phyloP scores from a whole-genome alignment of 345 rosid species.

The Balakata baccata region DNA sequence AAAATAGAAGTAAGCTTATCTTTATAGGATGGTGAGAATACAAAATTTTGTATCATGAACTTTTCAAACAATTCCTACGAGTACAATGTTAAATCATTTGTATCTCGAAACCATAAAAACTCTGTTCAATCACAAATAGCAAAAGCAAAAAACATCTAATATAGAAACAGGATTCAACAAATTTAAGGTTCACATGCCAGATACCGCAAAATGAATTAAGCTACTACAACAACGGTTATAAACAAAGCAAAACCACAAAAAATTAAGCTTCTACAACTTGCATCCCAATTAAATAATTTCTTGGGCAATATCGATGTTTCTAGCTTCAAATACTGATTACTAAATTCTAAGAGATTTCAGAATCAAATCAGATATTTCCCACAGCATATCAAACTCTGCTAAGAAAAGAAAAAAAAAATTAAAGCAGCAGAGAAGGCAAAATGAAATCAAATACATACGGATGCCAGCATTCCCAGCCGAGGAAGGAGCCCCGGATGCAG shows the following conservation, averaged over 20 bases:
- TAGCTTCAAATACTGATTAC: not conserved
- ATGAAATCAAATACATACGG: conserved; percentile 45
- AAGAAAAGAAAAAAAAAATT: not conserved
- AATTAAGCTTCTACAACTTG: not conserved
- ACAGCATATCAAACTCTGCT: not conserved
- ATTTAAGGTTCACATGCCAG: not conserved
- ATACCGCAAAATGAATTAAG: not conserved
- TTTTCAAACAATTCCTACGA: not conserved
- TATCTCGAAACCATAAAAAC: not conserved
- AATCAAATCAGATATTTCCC: conserved; percentile 3
- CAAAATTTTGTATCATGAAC: not conserved
- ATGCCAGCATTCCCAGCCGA: conserved; percentile 98
- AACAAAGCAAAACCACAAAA: not conserved
- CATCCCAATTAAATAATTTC: not conserved
- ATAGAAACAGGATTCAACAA: not conserved
- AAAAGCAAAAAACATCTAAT: not conserved
- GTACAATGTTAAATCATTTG: not conserved
- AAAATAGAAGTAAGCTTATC: no score
- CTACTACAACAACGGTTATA: not conserved
- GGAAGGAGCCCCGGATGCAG: conserved; percentile 79
- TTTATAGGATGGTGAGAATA: no score
- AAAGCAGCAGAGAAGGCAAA: conserved; percentile 2
- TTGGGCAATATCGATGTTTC: not conserved
- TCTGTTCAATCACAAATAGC: not conserved
- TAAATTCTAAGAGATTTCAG: not conserved